These are phyloP conservation scores for Colletotrichum euphorbiae DNA, from an alignment of 2,329 filamentous ascomycete genomes.

Conservation along the genomic window DNA sequence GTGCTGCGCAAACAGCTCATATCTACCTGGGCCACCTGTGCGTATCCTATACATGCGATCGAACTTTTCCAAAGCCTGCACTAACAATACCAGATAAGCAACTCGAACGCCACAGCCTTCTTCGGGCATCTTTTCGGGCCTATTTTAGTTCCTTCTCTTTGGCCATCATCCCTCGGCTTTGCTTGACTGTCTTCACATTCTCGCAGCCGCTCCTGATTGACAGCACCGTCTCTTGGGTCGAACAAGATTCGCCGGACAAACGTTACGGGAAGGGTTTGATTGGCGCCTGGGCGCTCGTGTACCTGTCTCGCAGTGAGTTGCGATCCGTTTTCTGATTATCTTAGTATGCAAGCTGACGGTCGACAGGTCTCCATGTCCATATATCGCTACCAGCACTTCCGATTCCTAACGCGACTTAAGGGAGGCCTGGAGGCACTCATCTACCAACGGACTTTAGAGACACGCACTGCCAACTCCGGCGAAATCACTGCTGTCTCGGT, in stretches of 20 bases:
- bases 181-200: slow-evolving; percentile 46
- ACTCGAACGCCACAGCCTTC: slow-evolving; percentile 34
- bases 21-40: slow-evolving; percentile 5
- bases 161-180: slow-evolving; percentile 44
- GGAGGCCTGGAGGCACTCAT: slow-evolving; percentile 44
- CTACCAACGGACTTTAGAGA: slow-evolving; percentile 43
- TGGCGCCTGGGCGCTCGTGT: slow-evolving; percentile 48
- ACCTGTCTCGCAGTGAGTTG: slow-evolving; percentile 46
- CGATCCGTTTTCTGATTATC: no score
- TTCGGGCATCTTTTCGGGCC: slow-evolving; percentile 34
- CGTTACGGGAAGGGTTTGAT: slow-evolving; percentile 46
- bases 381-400: slow-evolving; percentile 43
- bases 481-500: slow-evolving; percentile 47
- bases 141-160: slow-evolving; percentile 41
- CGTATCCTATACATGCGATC: no score
- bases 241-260: slow-evolving; percentile 27
- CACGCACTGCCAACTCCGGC: slow-evolving; percentile 42
- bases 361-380: slow-evolving; percentile 27
- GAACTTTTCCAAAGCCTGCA: no score
- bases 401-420: slow-evolving; percentile 43
- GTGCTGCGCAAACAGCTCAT: not conserved
- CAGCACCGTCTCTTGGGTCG: slow-evolving; percentile 42
- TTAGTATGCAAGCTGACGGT: no score
- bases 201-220: slow-evolving; percentile 48
- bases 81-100: no score